A percentile compares a stretch with the other conserved stretches of the same genome.
These are phyloP conservation scores for Pilatotrama ljubarskyi DNA, from an alignment of 768 basidiomycete species.

Conservation along the genomic window DNA sequence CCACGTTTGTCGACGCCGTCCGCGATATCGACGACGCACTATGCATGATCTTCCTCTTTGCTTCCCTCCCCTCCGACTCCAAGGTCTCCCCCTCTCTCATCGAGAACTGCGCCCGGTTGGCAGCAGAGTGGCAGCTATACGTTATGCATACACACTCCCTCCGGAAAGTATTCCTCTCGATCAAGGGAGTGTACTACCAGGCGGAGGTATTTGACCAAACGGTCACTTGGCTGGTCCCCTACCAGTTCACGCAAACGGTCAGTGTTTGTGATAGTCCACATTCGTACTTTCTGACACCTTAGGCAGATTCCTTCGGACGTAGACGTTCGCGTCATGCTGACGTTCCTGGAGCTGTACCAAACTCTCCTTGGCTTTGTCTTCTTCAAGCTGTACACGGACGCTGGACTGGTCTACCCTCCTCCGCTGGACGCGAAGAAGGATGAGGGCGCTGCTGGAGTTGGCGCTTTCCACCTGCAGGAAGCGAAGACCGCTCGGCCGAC, in stretches of 20 bases:
- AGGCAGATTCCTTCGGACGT: constrained; percentile 88
- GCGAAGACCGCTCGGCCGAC: constrained; percentile 31
- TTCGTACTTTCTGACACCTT: background rate
- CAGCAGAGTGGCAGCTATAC: constrained; percentile 97
- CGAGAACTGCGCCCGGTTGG: constrained; percentile 86
- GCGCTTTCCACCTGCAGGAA: constrained; percentile 78
- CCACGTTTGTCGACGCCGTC: constrained; percentile 93
- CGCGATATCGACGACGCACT: constrained; percentile 97
- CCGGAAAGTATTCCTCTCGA: constrained; percentile 90
- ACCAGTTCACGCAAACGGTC: constrained; percentile 95
- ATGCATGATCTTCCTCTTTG: constrained; percentile 92
- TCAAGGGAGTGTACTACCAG: constrained; percentile 98
- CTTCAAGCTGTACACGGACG: constrained; percentile 98
- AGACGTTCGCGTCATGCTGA: constrained; percentile 96
- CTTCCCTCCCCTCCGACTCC: constrained; percentile 84
- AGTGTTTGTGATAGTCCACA: constrained; percentile 26
- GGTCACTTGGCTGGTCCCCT: constrained; percentile 95
- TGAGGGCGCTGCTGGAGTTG: constrained; percentile 83
- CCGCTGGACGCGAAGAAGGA: constrained; percentile 81
- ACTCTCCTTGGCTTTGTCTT: constrained; percentile 93
- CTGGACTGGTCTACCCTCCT: constrained; percentile 92
- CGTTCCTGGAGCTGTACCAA: constrained; percentile 97
- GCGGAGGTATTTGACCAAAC: constrained; percentile 92
- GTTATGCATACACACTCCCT: constrained; percentile 84
- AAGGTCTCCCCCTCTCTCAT: constrained; percentile 81